phyloP scores from a whole-genome alignment of 352 stramenopile species.

The Pythium brassicae region DNA sequence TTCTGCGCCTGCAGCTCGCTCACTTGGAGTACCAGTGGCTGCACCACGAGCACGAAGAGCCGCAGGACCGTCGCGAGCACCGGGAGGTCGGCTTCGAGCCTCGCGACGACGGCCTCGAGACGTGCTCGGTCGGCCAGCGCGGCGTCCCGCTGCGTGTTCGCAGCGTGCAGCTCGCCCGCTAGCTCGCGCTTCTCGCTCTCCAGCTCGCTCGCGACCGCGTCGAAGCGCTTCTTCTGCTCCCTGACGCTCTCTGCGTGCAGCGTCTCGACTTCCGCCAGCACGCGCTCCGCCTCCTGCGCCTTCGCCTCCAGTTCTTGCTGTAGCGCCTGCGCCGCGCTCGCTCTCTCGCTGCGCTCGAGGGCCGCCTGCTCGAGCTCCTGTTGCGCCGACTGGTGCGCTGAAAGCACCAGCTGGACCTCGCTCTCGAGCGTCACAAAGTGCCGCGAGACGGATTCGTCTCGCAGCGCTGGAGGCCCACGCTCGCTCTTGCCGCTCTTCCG shows the following conservation, averaged over 20 bases:
- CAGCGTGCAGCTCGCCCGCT: constrained; percentile 22
- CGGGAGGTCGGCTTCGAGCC: constrained; percentile 38
- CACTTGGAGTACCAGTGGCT: constrained; percentile 59
- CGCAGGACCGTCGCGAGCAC: constrained; percentile 42
- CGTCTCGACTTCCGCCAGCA: constrained; percentile 36
- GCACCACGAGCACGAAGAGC: constrained; percentile 57
- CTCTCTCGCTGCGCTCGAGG: constrained; percentile 17
- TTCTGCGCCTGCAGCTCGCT: constrained; percentile 62
- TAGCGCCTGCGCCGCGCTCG: constrained; percentile 17
- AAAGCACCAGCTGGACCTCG: constrained; percentile 18
- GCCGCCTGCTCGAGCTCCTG: constrained; percentile 15
- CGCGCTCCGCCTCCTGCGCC: constrained; percentile 25
- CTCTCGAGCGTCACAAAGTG: constrained; percentile 18
- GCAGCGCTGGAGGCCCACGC: constrained; percentile 3
- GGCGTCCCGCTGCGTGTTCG: constrained; percentile 10
- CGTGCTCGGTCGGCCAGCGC: constrained; percentile 14
- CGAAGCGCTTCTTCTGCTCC: constrained; percentile 39
- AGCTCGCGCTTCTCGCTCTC: constrained; percentile 37
- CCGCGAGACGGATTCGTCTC: not conserved
- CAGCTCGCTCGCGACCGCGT: constrained; percentile 21
- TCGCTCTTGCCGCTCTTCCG: not conserved
- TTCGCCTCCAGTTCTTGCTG: constrained; percentile 34
- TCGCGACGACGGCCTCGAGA: constrained; percentile 26
- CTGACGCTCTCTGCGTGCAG: constrained; percentile 28
- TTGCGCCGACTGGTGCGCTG: constrained; percentile 18